phyloP scores from a whole-genome alignment of 495 filamentous ascomycete species.

The Penicillium pancosmium region DNA sequence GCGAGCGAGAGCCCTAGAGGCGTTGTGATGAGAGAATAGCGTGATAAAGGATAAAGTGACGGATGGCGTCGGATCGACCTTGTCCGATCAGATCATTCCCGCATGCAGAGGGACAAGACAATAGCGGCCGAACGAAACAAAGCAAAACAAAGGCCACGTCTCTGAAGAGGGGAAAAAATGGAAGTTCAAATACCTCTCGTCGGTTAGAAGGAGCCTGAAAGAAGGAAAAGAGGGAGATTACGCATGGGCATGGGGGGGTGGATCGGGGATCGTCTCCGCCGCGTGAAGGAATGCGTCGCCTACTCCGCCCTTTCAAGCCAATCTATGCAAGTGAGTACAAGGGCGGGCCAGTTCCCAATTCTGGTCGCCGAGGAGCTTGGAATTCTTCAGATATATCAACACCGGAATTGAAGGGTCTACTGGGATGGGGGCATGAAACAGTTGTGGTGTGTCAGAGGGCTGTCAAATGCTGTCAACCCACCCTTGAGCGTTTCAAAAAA shows the following conservation, averaged over 20 bases:
- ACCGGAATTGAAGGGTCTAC: not conserved
- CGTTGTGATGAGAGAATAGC: constrained; percentile 13
- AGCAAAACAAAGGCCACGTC: constrained; percentile 19
- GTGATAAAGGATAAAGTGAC: constrained; percentile 16
- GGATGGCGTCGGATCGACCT: constrained; percentile 31
- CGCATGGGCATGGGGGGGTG: constrained; percentile 10
- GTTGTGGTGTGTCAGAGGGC: constrained; percentile 7
- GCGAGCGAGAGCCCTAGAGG: not conserved
- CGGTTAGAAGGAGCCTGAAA: constrained; percentile 2
- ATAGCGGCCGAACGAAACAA: constrained; percentile 5
- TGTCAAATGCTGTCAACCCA: constrained; percentile 3
- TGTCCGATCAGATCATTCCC: constrained; percentile 29
- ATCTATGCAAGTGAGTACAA: not conserved
- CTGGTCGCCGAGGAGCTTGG: not conserved
- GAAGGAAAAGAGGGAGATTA: constrained; percentile 19
- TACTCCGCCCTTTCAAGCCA: not conserved
- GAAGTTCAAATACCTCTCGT: constrained; percentile 5
- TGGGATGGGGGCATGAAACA: constrained; percentile 9
- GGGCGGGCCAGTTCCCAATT: constrained; percentile 7
- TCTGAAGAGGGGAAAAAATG: not conserved
- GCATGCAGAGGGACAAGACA: constrained; percentile 16
- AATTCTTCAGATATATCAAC: constrained; percentile 1
- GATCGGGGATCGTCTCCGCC: constrained; percentile 22
- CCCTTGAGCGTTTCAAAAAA: constrained; percentile 11
- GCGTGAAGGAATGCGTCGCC: constrained; percentile 26